These are phyloP conservation scores for Purpureocillium takamizusanense DNA, from an alignment of 2,329 filamentous ascomycete genomes.

Conservation along the genomic window DNA sequence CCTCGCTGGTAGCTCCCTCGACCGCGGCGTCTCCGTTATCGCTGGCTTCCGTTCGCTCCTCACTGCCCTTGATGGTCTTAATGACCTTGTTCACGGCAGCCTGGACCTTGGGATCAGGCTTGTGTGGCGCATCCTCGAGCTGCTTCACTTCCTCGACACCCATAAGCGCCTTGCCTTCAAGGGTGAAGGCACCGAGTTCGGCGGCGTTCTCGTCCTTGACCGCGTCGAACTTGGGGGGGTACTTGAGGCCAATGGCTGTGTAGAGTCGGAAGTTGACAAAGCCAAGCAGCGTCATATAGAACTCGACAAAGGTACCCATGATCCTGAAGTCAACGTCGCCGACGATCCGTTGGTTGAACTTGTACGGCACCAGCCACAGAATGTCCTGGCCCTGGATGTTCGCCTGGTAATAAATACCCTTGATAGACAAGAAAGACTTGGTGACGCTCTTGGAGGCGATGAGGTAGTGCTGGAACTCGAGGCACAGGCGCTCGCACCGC, in stretches of 20 bases:
- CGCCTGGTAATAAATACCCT: constrained; percentile 98
- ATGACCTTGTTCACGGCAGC: constrained; percentile 61
- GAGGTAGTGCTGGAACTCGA: constrained; percentile 97
- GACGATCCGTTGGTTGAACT: constrained; percentile 90
- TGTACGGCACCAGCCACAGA: constrained; percentile 94
- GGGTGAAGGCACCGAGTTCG: constrained; percentile 81
- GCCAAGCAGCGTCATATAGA: constrained; percentile 91
- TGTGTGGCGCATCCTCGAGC: constrained; percentile 35
- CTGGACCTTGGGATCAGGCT: constrained; percentile 53
- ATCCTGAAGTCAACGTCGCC: constrained; percentile 96
- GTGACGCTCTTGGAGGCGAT: constrained; percentile 85
- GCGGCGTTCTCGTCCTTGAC: constrained; percentile 81
- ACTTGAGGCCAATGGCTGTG: constrained; percentile 82
- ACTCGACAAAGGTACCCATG: constrained; percentile 98
- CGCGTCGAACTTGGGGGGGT: constrained; percentile 88
- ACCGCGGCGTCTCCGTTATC: constrained; percentile 30
- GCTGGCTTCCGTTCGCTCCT: constrained; percentile 20
- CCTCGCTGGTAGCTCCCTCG: constrained; percentile 43
- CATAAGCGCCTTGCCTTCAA: constrained; percentile 64
- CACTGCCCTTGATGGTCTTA: constrained; percentile 53
- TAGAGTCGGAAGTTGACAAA: constrained; percentile 97
- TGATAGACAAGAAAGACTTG: constrained; percentile 96
- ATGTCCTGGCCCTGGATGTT: constrained; percentile 96
- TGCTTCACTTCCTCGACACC: constrained; percentile 45
- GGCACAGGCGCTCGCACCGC: constrained; percentile 82